A percentile compares a stretch with the other conserved stretches of the same genome.
Conservation (phyloP, 768 basidiomycete genomes). For the Mycena polygramma region DNA sequence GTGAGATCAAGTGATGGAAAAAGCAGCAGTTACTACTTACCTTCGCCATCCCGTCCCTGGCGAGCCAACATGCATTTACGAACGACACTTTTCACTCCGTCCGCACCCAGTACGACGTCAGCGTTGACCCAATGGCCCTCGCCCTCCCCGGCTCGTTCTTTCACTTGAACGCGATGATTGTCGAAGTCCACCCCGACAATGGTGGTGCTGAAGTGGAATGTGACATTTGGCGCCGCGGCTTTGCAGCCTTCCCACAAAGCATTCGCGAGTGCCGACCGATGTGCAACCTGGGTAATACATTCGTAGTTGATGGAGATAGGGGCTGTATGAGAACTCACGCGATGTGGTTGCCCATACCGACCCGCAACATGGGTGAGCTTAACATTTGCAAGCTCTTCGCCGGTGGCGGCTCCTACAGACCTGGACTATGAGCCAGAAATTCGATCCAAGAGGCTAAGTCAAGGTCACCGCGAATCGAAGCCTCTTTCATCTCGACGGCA, state of each 20-base stretch:
- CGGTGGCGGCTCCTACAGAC: conserved; percentile 43
- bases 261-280: conserved; percentile 51
- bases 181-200: conserved; percentile 45
- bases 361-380: conserved; percentile 45
- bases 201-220: conserved; percentile 43
- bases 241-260: conserved; percentile 46
- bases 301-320: not conserved
- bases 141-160: conserved; percentile 26
- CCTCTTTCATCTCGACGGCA: conserved; percentile 44
- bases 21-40: not conserved
- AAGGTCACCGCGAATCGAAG: conserved; percentile 44
- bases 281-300: conserved; percentile 42
- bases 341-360: conserved; percentile 48
- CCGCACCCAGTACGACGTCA: conserved; percentile 53
- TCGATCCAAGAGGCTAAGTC: too few species aligned
- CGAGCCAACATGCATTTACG: conserved; percentile 47
- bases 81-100: conserved; percentile 53
- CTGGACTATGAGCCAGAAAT: conserved; percentile 4
- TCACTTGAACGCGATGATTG: conserved; percentile 26
- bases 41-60: conserved; percentile 43
- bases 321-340: conserved; percentile 14
- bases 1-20: too few species aligned
- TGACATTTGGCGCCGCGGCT: conserved; percentile 40
- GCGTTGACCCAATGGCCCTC: conserved; percentile 43
- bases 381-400: conserved; percentile 48